A percentile compares a stretch with the other conserved stretches of the same genome.
These are phyloP conservation scores for Diplogelasinospora grovesii DNA, from an alignment of 495 filamentous ascomycete genomes.

Conservation along the genomic window DNA sequence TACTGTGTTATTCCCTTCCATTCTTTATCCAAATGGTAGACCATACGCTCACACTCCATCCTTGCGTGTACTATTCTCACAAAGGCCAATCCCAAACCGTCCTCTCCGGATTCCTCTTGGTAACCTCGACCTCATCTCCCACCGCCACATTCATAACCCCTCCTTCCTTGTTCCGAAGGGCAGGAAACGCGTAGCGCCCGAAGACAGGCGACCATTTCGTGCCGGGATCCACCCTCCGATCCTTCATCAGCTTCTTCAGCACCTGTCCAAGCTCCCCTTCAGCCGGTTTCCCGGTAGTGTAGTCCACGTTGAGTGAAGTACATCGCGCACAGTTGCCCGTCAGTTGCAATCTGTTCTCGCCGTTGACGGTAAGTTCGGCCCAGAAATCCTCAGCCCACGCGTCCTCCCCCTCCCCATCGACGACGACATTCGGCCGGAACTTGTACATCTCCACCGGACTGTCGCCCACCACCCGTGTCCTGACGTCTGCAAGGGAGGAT, in stretches of 20 bases:
- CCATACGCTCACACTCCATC: too few species aligned
- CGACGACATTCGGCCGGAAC: constrained; percentile 79
- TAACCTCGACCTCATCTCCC: constrained; percentile 65
- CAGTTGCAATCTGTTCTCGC: constrained; percentile 41
- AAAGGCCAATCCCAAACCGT: constrained; percentile 48
- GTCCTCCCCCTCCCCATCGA: constrained; percentile 47
- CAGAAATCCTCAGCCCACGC: constrained; percentile 87
- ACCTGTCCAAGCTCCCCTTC: constrained; percentile 58
- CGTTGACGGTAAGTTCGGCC: constrained; percentile 51
- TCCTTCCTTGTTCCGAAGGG: constrained; percentile 28
- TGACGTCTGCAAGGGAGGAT: constrained; percentile 61
- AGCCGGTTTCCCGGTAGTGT: constrained; percentile 60
- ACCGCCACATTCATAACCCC: constrained; percentile 43
- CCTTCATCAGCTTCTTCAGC: constrained; percentile 70
- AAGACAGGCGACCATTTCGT: constrained; percentile 73
- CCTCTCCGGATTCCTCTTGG: constrained; percentile 48
- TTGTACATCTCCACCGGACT: constrained; percentile 64
- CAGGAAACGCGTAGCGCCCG: constrained; percentile 72
- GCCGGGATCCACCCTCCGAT: constrained; percentile 70
- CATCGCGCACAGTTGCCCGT: constrained; percentile 82
- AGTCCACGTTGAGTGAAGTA: constrained; percentile 75
- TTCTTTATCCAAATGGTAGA: too few species aligned
- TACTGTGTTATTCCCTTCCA: too few species aligned
- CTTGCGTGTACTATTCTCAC: too few species aligned
- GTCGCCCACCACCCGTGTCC: constrained; percentile 47